Conservation (phyloP, 2,329 filamentous ascomycete species). For the Aurifilum marmelostoma region DNA sequence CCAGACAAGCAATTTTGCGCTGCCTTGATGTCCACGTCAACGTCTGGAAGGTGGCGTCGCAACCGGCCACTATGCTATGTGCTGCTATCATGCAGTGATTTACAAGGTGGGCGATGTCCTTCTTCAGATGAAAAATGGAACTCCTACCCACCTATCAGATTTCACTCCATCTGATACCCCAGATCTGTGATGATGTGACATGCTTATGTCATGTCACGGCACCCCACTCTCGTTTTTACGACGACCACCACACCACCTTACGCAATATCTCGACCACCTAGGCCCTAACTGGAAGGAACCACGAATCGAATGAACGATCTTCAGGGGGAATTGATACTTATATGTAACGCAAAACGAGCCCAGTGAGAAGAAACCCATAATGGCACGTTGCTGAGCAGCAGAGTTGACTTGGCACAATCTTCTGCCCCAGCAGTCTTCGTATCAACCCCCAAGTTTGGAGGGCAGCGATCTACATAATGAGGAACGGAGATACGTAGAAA, state of each 20-base stretch:
- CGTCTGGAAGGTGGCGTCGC: neutral
- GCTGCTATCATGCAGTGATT: too few relatives aligned
- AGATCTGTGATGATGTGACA: neutral
- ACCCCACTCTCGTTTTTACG: neutral
- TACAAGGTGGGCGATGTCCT: neutral
- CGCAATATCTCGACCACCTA: too few relatives aligned
- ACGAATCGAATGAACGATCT: neutral
- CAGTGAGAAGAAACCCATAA: neutral
- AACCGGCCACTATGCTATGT: too few relatives aligned
- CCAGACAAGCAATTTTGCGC: neutral
- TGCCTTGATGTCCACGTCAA: neutral
- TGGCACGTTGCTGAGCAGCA: neutral
- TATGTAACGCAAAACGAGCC: neutral
- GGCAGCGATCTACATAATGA: neutral
- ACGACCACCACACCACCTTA: too few relatives aligned
- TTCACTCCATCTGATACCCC: neutral
- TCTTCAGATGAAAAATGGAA: neutral
- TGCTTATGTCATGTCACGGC: neutral
- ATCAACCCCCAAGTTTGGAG: neutral
- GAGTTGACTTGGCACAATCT: neutral
- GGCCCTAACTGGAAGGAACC: too few relatives aligned
- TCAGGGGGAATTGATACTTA: neutral
- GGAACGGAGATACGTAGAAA: neutral
- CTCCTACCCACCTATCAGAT: neutral
- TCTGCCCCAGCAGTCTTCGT: too few relatives aligned